A percentile compares a stretch with the other conserved stretches of the same genome.
Evolutionary conservation across 2,329 filamentous ascomycete genomes (phyloP).

Genomic region (Pestalotiopsis sp.): DNA sequence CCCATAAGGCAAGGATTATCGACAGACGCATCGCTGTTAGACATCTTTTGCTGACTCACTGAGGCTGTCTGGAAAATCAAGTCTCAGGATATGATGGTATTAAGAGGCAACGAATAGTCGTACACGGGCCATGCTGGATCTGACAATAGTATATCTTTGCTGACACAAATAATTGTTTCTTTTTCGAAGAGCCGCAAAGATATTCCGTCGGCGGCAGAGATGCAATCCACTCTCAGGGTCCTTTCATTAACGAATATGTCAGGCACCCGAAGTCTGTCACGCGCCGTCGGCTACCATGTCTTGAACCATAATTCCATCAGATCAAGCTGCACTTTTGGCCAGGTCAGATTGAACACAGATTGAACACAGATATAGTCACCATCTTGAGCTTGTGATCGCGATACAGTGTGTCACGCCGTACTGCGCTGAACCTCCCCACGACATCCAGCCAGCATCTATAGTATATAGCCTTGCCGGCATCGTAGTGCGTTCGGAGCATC

Average conservation of each 20-base stretch:
- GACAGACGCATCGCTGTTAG: not conserved
- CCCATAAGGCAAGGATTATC: not conserved
- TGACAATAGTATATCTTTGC: not conserved
- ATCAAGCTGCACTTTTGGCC: not conserved
- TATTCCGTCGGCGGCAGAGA: not conserved
- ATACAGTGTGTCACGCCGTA: not conserved
- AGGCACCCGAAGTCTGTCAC: not conserved
- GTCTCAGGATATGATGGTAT: not conserved
- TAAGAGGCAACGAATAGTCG: not conserved
- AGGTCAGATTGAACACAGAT: not conserved
- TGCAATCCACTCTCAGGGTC: not conserved
- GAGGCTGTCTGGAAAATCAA: not conserved
- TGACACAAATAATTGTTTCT: not conserved
- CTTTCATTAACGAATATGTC: not conserved
- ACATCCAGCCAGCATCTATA: not conserved
- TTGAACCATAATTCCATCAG: not conserved
- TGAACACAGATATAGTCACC: not conserved
- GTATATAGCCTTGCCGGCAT: not conserved
- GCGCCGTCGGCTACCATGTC: not conserved
- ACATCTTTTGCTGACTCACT: not conserved
- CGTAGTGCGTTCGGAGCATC: not conserved
- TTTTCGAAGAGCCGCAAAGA: not conserved
- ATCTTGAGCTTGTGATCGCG: not conserved
- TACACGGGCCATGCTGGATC: not conserved
- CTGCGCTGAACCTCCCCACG: not conserved